Percentiles rank a stretch among this genome's conserved stretches.
These are phyloP conservation scores for Cryptococcus sp. DNA, from an alignment of 1,284 basidiomycete genomes.

Conservation along the genomic window DNA sequence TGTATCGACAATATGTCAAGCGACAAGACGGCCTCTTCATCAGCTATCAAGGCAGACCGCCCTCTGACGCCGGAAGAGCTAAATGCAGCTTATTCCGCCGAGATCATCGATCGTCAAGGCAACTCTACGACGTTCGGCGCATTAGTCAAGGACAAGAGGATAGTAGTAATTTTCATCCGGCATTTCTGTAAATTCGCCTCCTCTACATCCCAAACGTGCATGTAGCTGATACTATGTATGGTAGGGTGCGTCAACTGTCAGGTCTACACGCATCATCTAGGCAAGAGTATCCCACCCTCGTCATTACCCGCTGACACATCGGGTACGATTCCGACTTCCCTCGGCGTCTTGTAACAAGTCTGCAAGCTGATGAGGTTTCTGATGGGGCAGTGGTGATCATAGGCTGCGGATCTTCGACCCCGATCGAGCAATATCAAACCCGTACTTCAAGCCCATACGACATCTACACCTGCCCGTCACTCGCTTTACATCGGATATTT, in stretches of 20 bases:
- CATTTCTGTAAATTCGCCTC: constrained; percentile 32
- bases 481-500: constrained; percentile 27
- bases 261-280: constrained; percentile 23
- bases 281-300: constrained; percentile 20
- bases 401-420: constrained; percentile 23
- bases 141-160: constrained; percentile 18
- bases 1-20: too few species aligned
- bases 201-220: too few species aligned
- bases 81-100: constrained; percentile 6
- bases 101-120: constrained; percentile 29
- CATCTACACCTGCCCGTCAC: constrained; percentile 25
- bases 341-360: too few species aligned
- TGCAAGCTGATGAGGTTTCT: too few species aligned
- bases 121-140: constrained; percentile 17
- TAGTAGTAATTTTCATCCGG: constrained; percentile 29
- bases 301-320: constrained; percentile 21
- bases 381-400: constrained; percentile 35
- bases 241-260: constrained; percentile 25
- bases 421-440: constrained; percentile 25
- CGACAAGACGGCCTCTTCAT: too few species aligned
- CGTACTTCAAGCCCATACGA: constrained; percentile 22
- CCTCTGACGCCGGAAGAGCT: constrained; percentile 11
- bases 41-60: too few species aligned
- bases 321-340: constrained; percentile 14
- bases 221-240: background rate